A percentile compares a stretch with the other conserved stretches of the same genome.
Evolutionary conservation across 2,329 filamentous ascomycete species (phyloP).

Genomic region (Aspergillus sp.): DNA sequence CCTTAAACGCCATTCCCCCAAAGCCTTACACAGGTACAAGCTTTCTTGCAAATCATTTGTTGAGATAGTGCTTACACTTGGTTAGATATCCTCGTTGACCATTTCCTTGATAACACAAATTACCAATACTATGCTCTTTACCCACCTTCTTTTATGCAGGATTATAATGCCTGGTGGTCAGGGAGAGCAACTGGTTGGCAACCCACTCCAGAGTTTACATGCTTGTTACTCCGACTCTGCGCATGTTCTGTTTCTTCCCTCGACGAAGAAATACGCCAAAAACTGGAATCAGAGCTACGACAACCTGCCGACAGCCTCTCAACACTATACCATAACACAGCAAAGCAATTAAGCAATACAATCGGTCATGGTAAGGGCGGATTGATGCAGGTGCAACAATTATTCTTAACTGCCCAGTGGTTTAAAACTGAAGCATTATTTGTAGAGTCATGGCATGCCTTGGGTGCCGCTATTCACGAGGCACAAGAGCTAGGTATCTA

Average conservation of each 20-base stretch:
- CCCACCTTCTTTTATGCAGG: constrained; percentile 45
- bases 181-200: constrained; percentile 33
- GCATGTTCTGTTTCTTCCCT: constrained; percentile 49
- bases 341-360: constrained; percentile 44
- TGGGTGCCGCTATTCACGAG: constrained; percentile 47
- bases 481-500: constrained; percentile 50
- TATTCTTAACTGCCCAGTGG: constrained; percentile 51
- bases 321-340: constrained; percentile 43
- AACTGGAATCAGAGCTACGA: constrained; percentile 48
- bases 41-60: neutral
- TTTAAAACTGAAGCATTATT: constrained; percentile 50
- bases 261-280: constrained; percentile 35
- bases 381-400: constrained; percentile 49
- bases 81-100: constrained; percentile 49
- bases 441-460: constrained; percentile 51
- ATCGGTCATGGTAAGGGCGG: constrained; percentile 47
- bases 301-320: constrained; percentile 41
- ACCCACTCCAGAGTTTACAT: constrained; percentile 47
- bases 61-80: neutral
- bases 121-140: constrained; percentile 50
- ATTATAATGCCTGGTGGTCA: constrained; percentile 50
- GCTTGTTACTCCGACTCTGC: constrained; percentile 48
- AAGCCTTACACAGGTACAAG: constrained; percentile 40
- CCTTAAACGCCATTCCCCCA: constrained; percentile 33
- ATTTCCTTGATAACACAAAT: constrained; percentile 48